Evolutionary conservation across 352 stramenopile species (phyloP).

Genomic region (Phytophthora fragariaefolia): DNA sequence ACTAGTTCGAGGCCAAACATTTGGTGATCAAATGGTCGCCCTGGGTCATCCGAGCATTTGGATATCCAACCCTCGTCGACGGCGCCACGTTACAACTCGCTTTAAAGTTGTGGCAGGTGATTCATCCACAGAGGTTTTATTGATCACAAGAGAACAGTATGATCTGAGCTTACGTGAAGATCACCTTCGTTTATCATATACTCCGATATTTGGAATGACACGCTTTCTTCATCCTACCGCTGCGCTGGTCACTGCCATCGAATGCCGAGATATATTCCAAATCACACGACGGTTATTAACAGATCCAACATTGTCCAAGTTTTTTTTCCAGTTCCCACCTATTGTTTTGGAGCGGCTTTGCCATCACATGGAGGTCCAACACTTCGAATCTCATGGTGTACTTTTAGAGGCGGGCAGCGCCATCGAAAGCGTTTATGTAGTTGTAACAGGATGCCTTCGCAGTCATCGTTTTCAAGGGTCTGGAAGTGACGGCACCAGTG

Average conservation of each 20-base stretch:
- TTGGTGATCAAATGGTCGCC: conserved; percentile 64
- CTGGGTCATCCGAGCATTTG: conserved; percentile 48
- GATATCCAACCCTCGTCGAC: conserved; percentile 15
- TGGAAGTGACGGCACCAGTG: neutral
- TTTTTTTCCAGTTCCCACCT: conserved; percentile 65
- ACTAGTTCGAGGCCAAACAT: conserved; percentile 48
- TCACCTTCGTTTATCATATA: conserved; percentile 47
- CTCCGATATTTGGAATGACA: conserved; percentile 24
- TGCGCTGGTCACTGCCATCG: conserved; percentile 11
- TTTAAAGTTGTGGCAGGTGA: conserved; percentile 51
- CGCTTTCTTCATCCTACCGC: neutral
- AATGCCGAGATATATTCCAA: conserved; percentile 32
- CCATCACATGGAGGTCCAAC: conserved; percentile 48
- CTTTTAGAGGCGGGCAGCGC: conserved; percentile 30
- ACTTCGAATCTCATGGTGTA: conserved; percentile 23
- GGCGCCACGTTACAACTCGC: conserved; percentile 7
- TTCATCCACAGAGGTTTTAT: conserved; percentile 53
- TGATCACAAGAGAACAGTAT: conserved; percentile 47
- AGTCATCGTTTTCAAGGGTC: conserved; percentile 19
- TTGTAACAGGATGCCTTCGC: conserved; percentile 42
- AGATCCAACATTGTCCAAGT: conserved; percentile 40
- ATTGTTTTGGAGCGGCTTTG: conserved; percentile 60
- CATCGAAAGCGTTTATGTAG: conserved; percentile 42
- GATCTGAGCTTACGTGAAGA: conserved; percentile 48
- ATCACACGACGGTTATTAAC: conserved; percentile 43